These are phyloP conservation scores for Cladosporium colombiae DNA, from an alignment of 2,329 filamentous ascomycete genomes.

Conservation along the genomic window DNA sequence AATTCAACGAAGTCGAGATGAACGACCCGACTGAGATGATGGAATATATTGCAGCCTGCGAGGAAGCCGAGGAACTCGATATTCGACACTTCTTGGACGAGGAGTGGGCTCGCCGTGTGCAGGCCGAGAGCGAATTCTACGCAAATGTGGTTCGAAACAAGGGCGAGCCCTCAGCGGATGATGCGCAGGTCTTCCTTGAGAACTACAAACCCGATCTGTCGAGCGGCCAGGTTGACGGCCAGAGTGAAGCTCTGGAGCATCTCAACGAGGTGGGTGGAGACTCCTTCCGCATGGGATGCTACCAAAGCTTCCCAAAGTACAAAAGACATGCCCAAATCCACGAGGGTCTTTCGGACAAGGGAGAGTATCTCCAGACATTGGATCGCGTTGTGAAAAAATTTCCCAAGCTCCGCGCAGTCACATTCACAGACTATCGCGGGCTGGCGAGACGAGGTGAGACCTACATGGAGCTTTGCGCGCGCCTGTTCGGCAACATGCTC, in stretches of 20 bases:
- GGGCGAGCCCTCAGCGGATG: background rate
- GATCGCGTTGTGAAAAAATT: background rate
- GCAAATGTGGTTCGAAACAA: background rate
- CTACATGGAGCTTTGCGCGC: background rate
- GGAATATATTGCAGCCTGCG: conserved; percentile 12
- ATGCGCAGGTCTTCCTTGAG: background rate
- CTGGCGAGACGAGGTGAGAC: conserved; percentile 9
- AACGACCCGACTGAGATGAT: conserved; percentile 10
- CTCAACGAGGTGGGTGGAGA: conserved; percentile 1
- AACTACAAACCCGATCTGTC: background rate
- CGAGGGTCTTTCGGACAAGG: background rate
- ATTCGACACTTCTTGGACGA: conserved; percentile 9
- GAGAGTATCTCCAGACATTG: background rate
- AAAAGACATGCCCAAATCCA: background rate
- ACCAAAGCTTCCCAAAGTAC: conserved; percentile 11
- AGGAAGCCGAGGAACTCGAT: conserved; percentile 5
- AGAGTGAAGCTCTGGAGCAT: background rate
- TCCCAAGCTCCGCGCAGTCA: background rate
- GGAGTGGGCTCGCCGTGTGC: conserved; percentile 1
- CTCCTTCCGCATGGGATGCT: conserved; percentile 6
- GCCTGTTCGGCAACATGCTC: conserved; percentile 13
- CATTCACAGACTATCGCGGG: conserved; percentile 18
- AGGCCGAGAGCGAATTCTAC: conserved; percentile 10
- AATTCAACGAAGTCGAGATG: conserved; percentile 16
- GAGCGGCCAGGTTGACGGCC: background rate